Percentiles rank a stretch among this genome's conserved stretches.
Conservation (phyloP, 1,284 basidiomycete species). For the Uromyces viciae-fabae region DNA sequence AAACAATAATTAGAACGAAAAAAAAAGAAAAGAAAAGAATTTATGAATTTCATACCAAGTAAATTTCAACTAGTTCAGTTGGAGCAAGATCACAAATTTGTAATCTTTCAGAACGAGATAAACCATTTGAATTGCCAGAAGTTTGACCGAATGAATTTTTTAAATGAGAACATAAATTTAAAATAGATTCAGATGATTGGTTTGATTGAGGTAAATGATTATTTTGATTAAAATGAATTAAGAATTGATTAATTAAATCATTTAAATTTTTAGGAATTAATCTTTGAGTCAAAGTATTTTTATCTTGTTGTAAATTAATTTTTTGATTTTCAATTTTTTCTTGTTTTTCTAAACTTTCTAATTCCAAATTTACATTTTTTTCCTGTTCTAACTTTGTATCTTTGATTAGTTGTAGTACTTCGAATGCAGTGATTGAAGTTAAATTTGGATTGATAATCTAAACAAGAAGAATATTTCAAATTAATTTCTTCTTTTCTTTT, state of each 20-base stretch:
- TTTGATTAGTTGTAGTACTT: slow-evolving; percentile 26
- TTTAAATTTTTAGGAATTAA: slow-evolving; percentile 14
- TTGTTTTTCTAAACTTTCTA: too few species aligned
- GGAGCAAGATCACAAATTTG: slow-evolving; percentile 45
- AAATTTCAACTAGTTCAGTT: slow-evolving; percentile 35
- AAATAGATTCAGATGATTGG: slow-evolving; percentile 20
- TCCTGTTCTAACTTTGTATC: slow-evolving; percentile 13
- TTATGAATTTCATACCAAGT: slow-evolving; percentile 5
- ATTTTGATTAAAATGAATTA: slow-evolving; percentile 22
- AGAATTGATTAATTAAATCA: background rate
- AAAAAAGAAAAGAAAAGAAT: background rate
- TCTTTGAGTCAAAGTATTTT: background rate
- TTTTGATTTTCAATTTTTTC: too few species aligned
- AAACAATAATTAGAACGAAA: background rate
- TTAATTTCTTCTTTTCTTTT: too few species aligned
- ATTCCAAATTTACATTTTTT: too few species aligned
- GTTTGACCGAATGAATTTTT: slow-evolving; percentile 24
- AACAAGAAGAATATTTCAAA: too few species aligned
- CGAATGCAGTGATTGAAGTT: slow-evolving; percentile 30
- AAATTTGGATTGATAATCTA: slow-evolving; percentile 36
- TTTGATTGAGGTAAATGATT: slow-evolving; percentile 35
- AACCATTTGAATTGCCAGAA: slow-evolving; percentile 20
- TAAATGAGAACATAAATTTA: slow-evolving; percentile 4
- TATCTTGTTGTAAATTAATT: background rate
- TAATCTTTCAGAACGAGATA: slow-evolving; percentile 38